Evolutionary conservation across 129 eudicot species (phyloP), one percentile per base, ranked within the genome.

Genomic region (Helichrysum umbraculigerum): DNA sequence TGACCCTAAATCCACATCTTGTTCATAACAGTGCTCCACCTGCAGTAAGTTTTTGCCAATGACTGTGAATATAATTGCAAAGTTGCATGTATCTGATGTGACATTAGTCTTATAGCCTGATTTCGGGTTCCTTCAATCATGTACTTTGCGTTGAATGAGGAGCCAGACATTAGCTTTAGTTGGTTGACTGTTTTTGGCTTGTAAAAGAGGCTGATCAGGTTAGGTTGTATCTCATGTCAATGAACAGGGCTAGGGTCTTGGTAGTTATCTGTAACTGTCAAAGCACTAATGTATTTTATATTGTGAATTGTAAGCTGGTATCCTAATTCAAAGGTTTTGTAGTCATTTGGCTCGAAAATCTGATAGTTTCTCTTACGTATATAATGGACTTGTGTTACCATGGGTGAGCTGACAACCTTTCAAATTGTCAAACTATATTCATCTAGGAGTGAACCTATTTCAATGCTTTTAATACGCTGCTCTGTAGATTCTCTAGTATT

Each of bases 1-100:
- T 94, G 78, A 94, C 98, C 17, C 72, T 94, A 82, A 94, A 91
- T 84, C 96, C 96, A 64, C 86, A 91, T 73, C 91, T 93, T 64
- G 78, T 91, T 74, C 78, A 81, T 15, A 87, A 94, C 87, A 94
- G 80, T 52, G 93, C 96, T 78, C 97, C 98, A 59, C 89, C 96
- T 29, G 71, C 87, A 28, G 98, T 94, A 83, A 88, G 98, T 87
- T 57, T 54, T 33, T 80, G 47, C 22, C 70, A 30, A 52, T 77
- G 11, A 47, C n/a, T 71, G 20, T 63, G 21, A 50, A 44, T 21
- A 62, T 62, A 57, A 56, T 80, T 54, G 62, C 64, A 58, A 66
- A n/a, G 41, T 44, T 63, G 63, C 51, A n/a, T 61, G 32, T 30
- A 16, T 74, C 47, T 63, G 30, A 37, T 44, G 42, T 44, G 29